Base-by-base conservation (phyloP, 2,329 filamentous ascomycete genomes). In the Alternaria burnsii region DNA sequence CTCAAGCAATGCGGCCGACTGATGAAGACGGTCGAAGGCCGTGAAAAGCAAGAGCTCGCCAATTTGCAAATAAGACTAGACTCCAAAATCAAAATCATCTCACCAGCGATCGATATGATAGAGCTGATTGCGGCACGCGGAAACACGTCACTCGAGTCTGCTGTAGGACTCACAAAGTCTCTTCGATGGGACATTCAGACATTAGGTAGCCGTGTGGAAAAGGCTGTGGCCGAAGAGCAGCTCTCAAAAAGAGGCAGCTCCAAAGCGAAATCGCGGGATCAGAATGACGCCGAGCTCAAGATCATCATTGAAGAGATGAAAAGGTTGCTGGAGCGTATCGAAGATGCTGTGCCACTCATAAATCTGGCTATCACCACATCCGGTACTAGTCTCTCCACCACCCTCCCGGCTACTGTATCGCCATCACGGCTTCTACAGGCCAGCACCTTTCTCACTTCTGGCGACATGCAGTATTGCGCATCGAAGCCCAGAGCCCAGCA, bases 321-420 rank as follows among this genome's bases (percentile, higher is more conserved):
- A 73, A 84, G 82, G 12, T 81, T 99, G 3, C 84, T 98, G 2
- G 81, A 82, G 11, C 88, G 90, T 9, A 97, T 99, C 63, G 94
- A 98, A 76, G 90, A 95, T 77, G 91, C 94, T 12, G 92, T 98
- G 11, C 94, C 94, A 0, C 83, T 97, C 4, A 90, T 99, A 75
- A 97, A 95, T 70, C 84, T 99, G 28, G 95, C 95, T 56, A 97
- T 99, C 66, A 95, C 93, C 2, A 94, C 94, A 1, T 97, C 94
- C 1, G 95, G 95, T 0, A 93, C 94, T 57, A 96, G 88, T 59
- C 83, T 98, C 30, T 93, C 92, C 0, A 91, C 91, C 0, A 89
- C 88, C 3, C 82, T 97, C 28, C 92, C 93, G 0, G 84, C 91
- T 1, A 90, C 90, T 10, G 91, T 98, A 44, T 98, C 94, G 1